Conservation (phyloP, 352 stramenopile species). For the Globisporangium megalacanthum region DNA sequence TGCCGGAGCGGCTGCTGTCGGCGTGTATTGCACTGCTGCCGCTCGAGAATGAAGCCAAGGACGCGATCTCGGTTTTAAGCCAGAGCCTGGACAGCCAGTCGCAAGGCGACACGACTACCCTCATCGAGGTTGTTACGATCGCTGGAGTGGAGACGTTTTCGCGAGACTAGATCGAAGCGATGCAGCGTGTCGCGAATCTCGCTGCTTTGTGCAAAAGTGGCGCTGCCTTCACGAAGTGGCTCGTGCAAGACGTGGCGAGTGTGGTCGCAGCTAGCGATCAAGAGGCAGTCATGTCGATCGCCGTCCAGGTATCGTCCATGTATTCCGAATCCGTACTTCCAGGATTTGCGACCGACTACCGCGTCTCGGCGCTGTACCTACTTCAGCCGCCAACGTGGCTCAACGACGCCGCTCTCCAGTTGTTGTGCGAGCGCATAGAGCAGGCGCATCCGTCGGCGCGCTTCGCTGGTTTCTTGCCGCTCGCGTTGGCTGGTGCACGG, state of each 20-base stretch:
- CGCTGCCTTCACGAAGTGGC: background rate
- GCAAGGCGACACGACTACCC: no score
- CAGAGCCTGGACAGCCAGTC: no score
- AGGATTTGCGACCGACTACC: background rate
- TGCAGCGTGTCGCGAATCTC: background rate
- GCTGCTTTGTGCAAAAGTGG: no score
- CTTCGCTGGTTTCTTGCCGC: background rate
- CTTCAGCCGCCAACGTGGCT: background rate
- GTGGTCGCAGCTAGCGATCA: background rate
- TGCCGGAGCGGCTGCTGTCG: background rate
- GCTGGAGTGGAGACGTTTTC: no score
- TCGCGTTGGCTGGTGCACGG: background rate
- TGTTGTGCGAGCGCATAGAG: background rate
- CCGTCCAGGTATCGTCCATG: background rate
- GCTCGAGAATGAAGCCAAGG: background rate
- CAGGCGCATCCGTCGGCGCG: background rate
- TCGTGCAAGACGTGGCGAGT: background rate
- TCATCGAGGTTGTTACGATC: no score
- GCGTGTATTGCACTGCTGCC: background rate
- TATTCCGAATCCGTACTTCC: background rate
- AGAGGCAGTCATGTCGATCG: background rate
- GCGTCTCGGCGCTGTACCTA: background rate
- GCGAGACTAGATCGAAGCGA: background rate
- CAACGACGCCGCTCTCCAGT: background rate
- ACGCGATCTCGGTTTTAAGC: no score